Percentiles rank a stretch among this genome's conserved stretches.
These are phyloP conservation scores for Coemansia sp. DNA, from an alignment of 192 early-diverging fungal species.

Conservation along the genomic window DNA sequence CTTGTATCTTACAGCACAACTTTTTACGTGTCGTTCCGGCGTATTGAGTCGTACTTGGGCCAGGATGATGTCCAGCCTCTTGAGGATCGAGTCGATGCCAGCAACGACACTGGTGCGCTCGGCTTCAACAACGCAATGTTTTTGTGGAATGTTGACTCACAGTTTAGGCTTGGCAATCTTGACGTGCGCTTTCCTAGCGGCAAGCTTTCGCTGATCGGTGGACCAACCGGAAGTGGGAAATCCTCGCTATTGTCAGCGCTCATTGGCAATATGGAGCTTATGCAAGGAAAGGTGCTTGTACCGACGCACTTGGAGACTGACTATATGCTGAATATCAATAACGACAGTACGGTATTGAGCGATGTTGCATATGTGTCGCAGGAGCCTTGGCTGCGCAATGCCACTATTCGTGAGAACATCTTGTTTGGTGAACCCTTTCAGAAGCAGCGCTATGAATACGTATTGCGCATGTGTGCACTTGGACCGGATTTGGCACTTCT, in stretches of 20 bases:
- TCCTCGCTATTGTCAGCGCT: conserved; percentile 75
- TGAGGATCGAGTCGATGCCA: conserved; percentile 10
- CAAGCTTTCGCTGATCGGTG: conserved; percentile 73
- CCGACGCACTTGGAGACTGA: conserved; percentile 11
- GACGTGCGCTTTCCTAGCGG: conserved; percentile 64
- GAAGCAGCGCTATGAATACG: conserved; percentile 67
- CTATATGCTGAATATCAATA: neutral
- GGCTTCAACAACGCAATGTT: conserved; percentile 51
- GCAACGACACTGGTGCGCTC: conserved; percentile 16
- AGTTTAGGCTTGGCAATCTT: conserved; percentile 59
- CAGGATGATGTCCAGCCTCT: conserved; percentile 67
- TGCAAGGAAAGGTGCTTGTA: conserved; percentile 16
- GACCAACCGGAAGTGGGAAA: conserved; percentile 87
- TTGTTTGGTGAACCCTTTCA: conserved; percentile 76
- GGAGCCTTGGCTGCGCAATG: conserved; percentile 67
- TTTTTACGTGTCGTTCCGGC: conserved; percentile 60
- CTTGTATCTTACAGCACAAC: conserved; percentile 58
- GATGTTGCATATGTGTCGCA: conserved; percentile 86
- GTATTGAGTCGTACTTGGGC: conserved; percentile 69
- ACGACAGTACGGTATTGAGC: neutral
- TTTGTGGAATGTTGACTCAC: conserved; percentile 13
- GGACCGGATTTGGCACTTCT: conserved; percentile 76
- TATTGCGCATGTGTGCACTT: conserved; percentile 79
- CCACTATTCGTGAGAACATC: conserved; percentile 77
- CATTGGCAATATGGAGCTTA: conserved; percentile 73